Percentiles rank a stretch among this genome's conserved stretches.
These are phyloP conservation scores for Selaginella tamariscina DNA, from an alignment of 75 land plant species.

Conservation along the genomic window DNA sequence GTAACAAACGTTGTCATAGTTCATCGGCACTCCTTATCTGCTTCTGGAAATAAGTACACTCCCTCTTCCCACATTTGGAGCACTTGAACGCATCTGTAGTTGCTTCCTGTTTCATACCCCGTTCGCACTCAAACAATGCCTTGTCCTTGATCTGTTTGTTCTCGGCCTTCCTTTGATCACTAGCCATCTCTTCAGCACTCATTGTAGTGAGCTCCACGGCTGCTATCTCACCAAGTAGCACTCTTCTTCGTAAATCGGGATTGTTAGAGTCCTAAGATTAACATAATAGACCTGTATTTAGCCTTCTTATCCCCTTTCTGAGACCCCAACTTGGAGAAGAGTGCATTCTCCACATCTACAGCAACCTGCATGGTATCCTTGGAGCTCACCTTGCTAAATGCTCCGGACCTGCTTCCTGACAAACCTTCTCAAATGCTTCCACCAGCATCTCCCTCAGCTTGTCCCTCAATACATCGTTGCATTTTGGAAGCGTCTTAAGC, in stretches of 20 bases:
- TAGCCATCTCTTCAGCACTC: slow-evolving; percentile 82
- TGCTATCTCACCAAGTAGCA: slow-evolving; percentile 58
- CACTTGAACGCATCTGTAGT: slow-evolving; percentile 89
- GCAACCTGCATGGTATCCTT: slow-evolving; percentile 62
- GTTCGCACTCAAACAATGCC: slow-evolving; percentile 77
- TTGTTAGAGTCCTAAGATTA: slow-evolving; percentile 75
- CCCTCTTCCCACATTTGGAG: slow-evolving; percentile 60
- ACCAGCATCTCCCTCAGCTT: slow-evolving; percentile 54
- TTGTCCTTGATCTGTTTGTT: slow-evolving; percentile 68
- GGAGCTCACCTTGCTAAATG: slow-evolving; percentile 30
- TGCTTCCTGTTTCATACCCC: slow-evolving; percentile 42
- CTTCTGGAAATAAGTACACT: slow-evolving; percentile 76
- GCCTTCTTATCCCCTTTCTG: slow-evolving; percentile 51
- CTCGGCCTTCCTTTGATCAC: slow-evolving; percentile 55
- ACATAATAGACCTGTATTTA: slow-evolving; percentile 82
- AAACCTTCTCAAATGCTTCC: slow-evolving; percentile 56
- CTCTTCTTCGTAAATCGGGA: slow-evolving; percentile 71
- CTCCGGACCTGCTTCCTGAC: slow-evolving; percentile 33
- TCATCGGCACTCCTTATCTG: slow-evolving; percentile 96
- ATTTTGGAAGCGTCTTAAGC: slow-evolving; percentile 40
- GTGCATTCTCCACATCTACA: slow-evolving; percentile 53
- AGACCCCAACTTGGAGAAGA: slow-evolving; percentile 58
- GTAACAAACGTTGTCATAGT: slow-evolving; percentile 92
- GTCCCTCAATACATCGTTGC: slow-evolving; percentile 50
- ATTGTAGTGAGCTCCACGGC: slow-evolving; percentile 41